phyloP scores from a whole-genome alignment of 768 basidiomycete genomes.

The Amanita inopinata region DNA sequence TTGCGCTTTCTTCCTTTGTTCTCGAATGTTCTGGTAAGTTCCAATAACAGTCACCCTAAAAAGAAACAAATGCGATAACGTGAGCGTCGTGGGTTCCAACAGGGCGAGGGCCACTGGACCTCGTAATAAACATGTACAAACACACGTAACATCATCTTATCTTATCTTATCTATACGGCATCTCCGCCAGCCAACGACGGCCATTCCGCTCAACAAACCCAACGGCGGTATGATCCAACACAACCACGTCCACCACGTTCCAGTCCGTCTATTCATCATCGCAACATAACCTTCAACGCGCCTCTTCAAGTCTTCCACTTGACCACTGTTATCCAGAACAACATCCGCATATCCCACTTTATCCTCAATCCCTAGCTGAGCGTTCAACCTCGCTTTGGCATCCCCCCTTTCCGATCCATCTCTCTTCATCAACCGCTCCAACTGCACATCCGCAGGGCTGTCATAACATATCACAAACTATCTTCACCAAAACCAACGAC shows the following conservation, averaged over 20 bases:
- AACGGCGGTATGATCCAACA: neutral
- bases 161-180: neutral
- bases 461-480: neutral
- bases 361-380: constrained; percentile 70
- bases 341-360: constrained; percentile 82
- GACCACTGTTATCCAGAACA: constrained; percentile 85
- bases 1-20: no score
- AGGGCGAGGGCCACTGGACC: neutral
- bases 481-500: constrained; percentile 1
- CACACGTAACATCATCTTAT: neutral
- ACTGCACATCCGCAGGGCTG: constrained; percentile 77
- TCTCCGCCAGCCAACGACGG: neutral
- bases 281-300: constrained; percentile 29
- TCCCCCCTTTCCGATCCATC: constrained; percentile 58
- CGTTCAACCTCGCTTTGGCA: constrained; percentile 63
- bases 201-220: neutral
- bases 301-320: constrained; percentile 51
- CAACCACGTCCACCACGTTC: neutral
- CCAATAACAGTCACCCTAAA: no score
- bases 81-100: neutral
- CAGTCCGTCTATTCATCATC: neutral
- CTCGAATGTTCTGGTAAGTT: no score
- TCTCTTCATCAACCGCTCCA: constrained; percentile 71
- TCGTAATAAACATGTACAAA: neutral
- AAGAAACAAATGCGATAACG: no score